These are phyloP conservation scores for Bidens hawaiensis DNA, from an alignment of 140 eudicot genomes.

Conservation along the genomic window DNA sequence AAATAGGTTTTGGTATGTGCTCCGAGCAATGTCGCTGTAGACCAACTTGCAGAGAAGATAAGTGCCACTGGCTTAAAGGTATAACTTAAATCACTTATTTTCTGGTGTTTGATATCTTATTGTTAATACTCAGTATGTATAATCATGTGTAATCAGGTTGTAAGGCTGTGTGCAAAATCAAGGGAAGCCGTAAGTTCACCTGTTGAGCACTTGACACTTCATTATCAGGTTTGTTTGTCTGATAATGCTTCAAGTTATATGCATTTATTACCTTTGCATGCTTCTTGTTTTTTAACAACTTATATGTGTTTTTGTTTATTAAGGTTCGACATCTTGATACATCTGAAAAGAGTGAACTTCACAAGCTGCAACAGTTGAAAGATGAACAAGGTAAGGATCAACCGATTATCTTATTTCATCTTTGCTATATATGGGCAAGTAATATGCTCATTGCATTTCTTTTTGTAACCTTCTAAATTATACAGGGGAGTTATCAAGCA, in stretches of 20 bases:
- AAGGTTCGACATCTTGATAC: conserved; percentile 99
- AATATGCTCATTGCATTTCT: not conserved
- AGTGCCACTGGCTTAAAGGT: conserved; percentile 99
- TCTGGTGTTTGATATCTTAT: not conserved
- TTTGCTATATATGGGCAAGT: not conserved
- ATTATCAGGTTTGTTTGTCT: conserved; percentile 75
- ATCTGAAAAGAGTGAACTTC: conserved; percentile 98
- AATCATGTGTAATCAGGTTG: conserved; percentile 52
- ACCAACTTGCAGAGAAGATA: conserved; percentile 96
- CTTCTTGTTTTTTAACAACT: not conserved
- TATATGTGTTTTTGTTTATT: not conserved
- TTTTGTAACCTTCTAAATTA: not conserved
- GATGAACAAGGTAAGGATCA: conserved; percentile 88
- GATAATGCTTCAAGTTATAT: not conserved
- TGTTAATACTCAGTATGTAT: not conserved
- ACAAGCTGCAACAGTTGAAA: conserved; percentile 90
- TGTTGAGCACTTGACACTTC: conserved; percentile 99
- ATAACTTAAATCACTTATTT: not conserved
- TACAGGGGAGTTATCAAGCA: conserved; percentile 89
- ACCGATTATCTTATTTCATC: not conserved
- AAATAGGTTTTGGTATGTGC: conserved; percentile 94
- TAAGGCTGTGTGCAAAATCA: conserved; percentile 97
- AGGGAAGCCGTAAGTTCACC: conserved; percentile 99
- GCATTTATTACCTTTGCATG: not conserved
- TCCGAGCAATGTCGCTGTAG: conserved; percentile 99